Base-by-base conservation (phyloP, 1,284 basidiomycete genomes). In the Mycena sp. region DNA sequence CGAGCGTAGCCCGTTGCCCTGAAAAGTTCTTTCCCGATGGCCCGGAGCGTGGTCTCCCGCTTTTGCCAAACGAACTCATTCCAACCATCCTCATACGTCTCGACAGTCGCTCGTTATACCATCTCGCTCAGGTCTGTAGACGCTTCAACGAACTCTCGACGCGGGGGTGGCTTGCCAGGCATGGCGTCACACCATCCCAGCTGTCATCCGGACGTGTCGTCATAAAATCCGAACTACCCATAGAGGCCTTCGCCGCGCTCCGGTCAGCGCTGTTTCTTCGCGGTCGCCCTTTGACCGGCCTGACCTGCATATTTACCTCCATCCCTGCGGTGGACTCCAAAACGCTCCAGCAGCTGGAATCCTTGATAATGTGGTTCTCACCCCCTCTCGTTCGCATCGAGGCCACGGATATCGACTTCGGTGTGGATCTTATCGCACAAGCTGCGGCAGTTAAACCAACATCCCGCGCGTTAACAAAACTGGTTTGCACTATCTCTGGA, bases 61-160 rank as follows among this genome's bases (percentile, higher is more conserved):
- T 25, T 11, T 54, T 63, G 25, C 61, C 61, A 2, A 63, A 63
- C 61, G 61, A 63, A 26, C 54, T 63, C 32, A 52, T 63, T 21
- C 54, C 61, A n/a, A 3, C 41, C 0, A 30, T 63, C 25, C 61
- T 63, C 26, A 28, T 30, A 3, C 49, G 45, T 10, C 54, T 63
- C 14, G 61, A 63, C 38, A 41, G 30, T 7, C 59, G 52, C 7
- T 49, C 59, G 10, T 28, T 63, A 16, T 53, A 48, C 21, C 25
- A 28, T 19, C 35, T 64, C 11, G 63, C 63, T 2, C 50, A 35
- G 23, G 63, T 64, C 2, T 59, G 58, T 7, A n/a, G 32, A 17
- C 63, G 57, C 19, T 64, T 64, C 52, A 58, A 60, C 41, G 57
- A 64, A 43, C 28, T 64, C 16, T 51, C 62, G 23, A 64, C 62